A percentile compares a stretch with the other conserved stretches of the same genome.
phyloP scores from a whole-genome alignment of 441 rosid species.

The Macaranga tanarius region DNA sequence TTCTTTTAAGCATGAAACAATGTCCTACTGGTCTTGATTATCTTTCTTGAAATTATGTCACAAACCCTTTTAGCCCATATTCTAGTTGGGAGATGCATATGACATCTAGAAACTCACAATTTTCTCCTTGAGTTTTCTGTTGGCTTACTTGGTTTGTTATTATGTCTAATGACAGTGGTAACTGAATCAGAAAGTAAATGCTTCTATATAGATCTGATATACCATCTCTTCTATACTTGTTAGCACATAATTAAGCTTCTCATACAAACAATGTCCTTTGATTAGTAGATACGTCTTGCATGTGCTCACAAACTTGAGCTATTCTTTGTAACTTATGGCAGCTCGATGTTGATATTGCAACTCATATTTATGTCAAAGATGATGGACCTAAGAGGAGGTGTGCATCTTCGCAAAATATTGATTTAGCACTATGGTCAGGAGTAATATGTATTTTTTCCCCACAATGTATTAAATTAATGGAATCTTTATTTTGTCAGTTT shows the following conservation, averaged over 20 bases:
- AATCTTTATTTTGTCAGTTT: slow-evolving; percentile 45
- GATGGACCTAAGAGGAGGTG: slow-evolving; percentile 93
- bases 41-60: not conserved
- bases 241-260: not conserved
- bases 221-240: not conserved
- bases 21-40: not conserved
- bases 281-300: not conserved
- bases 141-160: not conserved
- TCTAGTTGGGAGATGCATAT: not conserved
- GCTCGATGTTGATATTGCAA: slow-evolving; percentile 89
- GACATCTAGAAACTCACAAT: not conserved
- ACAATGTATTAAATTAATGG: not conserved
- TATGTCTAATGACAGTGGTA: not conserved
- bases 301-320: not conserved
- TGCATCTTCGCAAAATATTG: slow-evolving; percentile 20
- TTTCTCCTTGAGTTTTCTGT: not conserved
- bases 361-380: slow-evolving; percentile 64
- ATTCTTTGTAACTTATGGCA: slow-evolving; percentile 34
- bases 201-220: no score
- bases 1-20: no score
- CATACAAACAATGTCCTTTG: no score
- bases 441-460: not conserved
- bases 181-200: not conserved
- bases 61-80: not conserved
- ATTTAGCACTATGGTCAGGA: not conserved